Conservation (phyloP, 306 rosid species). For the Ormosia emarginata region DNA sequence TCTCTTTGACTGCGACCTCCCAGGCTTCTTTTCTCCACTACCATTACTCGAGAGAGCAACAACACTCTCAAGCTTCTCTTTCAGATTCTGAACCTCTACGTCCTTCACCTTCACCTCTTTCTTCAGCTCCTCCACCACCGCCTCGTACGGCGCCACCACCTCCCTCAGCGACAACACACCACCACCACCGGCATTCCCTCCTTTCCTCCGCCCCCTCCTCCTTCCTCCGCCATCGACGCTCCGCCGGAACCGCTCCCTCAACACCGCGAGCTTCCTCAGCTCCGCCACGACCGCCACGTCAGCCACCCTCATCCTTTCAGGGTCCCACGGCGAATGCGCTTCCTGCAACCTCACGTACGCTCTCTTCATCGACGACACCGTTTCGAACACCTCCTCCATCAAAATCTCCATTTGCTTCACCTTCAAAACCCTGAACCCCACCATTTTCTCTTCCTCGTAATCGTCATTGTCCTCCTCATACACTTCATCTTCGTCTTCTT, state of each 20-base stretch:
- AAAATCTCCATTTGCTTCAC: constrained; percentile 63
- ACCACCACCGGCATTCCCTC: not conserved
- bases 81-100: constrained; percentile 70
- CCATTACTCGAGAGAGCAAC: constrained; percentile 32
- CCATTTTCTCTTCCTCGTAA: constrained; percentile 21
- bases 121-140: constrained; percentile 83
- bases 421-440: constrained; percentile 31
- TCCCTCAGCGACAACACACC: constrained; percentile 52
- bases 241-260: constrained; percentile 70
- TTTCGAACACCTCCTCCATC: constrained; percentile 78
- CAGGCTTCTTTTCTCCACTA: constrained; percentile 66
- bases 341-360: constrained; percentile 71
- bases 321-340: constrained; percentile 96
- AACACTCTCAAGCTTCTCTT: constrained; percentile 70
- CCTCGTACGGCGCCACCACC: constrained; percentile 97
- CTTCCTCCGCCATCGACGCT: constrained; percentile 21
- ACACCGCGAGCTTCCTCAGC: constrained; percentile 68
- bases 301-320: constrained; percentile 73
- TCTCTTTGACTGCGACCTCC: constrained; percentile 59
- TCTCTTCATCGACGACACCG: constrained; percentile 75
- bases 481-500: not conserved
- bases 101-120: constrained; percentile 80
- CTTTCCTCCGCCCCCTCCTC: constrained; percentile 29
- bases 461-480: constrained; percentile 16
- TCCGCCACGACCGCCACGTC: constrained; percentile 82